These are phyloP conservation scores for Eimeria necatrix DNA, from an alignment of 169 alveolate species.

Conservation along the genomic window DNA sequence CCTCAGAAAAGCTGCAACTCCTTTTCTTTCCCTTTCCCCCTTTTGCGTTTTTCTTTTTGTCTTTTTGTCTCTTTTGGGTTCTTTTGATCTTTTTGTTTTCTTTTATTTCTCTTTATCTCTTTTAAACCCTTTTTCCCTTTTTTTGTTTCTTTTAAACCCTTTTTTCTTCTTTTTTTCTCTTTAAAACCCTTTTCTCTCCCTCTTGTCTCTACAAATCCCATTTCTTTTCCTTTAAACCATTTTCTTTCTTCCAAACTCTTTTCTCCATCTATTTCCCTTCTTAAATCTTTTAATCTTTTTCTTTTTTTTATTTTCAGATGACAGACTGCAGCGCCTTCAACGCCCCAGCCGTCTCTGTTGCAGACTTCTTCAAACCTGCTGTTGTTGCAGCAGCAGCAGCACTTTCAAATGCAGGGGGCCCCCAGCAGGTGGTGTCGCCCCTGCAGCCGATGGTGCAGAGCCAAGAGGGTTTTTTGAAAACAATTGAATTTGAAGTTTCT, in stretches of 20 bases:
- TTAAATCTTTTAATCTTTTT: neutral
- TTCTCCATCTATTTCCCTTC: neutral
- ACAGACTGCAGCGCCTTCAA: conserved; percentile 13
- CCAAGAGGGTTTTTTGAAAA: conserved; percentile 61
- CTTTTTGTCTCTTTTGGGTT: no score
- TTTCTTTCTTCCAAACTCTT: neutral
- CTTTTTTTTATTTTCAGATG: conserved; percentile 39
- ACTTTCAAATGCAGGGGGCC: neutral
- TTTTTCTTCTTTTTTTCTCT: no score
- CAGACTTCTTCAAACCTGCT: conserved; percentile 37
- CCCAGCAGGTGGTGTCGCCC: conserved; percentile 65
- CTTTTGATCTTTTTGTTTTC: no score
- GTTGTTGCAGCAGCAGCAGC: conserved; percentile 52
- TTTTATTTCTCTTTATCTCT: no score
- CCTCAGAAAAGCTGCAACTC: neutral
- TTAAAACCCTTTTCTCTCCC: no score
- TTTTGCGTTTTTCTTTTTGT: neutral
- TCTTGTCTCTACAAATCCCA: neutral
- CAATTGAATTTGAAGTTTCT: conserved; percentile 54
- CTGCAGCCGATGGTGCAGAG: conserved; percentile 7
- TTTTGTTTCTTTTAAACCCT: no score
- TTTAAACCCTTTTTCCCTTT: no score
- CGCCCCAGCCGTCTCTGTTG: neutral
- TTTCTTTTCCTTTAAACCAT: neutral
- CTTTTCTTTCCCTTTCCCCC: neutral